These are phyloP conservation scores for Telfairia occidentalis DNA, from an alignment of 331 rosid genomes.

Conservation along the genomic window DNA sequence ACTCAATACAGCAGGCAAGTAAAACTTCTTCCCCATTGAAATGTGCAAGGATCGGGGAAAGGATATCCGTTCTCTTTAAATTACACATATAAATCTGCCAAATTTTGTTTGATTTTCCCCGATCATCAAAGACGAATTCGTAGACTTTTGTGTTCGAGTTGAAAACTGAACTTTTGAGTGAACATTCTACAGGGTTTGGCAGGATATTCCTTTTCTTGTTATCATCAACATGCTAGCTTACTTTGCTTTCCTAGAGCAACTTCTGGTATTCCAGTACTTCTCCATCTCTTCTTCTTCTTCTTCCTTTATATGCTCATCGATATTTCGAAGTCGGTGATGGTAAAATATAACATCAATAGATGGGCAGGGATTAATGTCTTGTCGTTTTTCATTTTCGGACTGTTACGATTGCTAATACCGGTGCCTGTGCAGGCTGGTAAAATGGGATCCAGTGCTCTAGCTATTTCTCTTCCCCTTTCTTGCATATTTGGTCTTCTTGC, in stretches of 20 bases:
- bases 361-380: background rate
- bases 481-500: constrained; percentile 75
- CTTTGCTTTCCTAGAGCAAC: constrained; percentile 88
- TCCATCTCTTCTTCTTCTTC: background rate
- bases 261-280: constrained; percentile 37
- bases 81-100: background rate
- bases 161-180: constrained; percentile 11
- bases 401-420: constrained; percentile 15
- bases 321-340: background rate
- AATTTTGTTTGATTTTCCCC: background rate
- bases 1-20: constrained; percentile 59
- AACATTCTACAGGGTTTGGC: constrained; percentile 60
- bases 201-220: constrained; percentile 72
- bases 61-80: background rate
- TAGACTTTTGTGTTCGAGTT: background rate
- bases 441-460: constrained; percentile 59
- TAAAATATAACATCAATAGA: background rate
- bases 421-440: constrained; percentile 41
- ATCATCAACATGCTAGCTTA: constrained; percentile 71
- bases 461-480: constrained; percentile 69
- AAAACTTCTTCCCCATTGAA: constrained; percentile 11
- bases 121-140: background rate
- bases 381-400: background rate
- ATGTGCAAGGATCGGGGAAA: background rate
- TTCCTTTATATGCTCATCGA: background rate